Base-by-base conservation (phyloP, 768 basidiomycete species). In the Panaeolus papilionaceus region DNA sequence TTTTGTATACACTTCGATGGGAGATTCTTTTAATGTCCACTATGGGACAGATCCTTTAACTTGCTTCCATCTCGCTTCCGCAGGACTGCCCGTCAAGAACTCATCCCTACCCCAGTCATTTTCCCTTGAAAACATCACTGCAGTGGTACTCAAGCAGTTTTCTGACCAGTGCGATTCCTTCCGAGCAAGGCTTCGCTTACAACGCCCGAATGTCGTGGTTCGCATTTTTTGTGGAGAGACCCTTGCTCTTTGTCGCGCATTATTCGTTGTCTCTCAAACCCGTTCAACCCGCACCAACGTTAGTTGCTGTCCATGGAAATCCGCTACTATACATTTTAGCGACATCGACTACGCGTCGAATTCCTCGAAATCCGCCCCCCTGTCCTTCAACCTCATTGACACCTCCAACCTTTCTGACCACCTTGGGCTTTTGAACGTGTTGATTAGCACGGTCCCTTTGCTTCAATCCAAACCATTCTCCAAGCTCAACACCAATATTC, bases 331-430 rank as follows among this genome's bases (percentile, higher is more conserved):
- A 10, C 54, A 58, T 33, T 58, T 58, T 28, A 14, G 54, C 54
- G 33, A 37, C 28, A 33, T 23, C 10, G 79, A 81, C 62, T 83
- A 84, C 68, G 63, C 64, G 7, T 38, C 45, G 4, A 28, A 58
- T 38, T 63, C 62, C 4, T n/a, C 63, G 28, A 12, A 40, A 38
- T 33, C 67, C 37, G 79, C 82, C 2, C 84, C 85, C 1, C 39
- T 73, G 9, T 58, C 66, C 1, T 87, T 86, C 70, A 76, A 82
- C 66, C 77, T 84, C 64, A 82, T 87, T 40, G 84, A 87, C 39
- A 82, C 85, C 0, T 86, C 85, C 20, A 86, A 86, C 66, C 75
- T 87, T 33, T 69, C 75, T 1, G 85, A 87, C 70, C 83, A 84
- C 69, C 37, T 83, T n/a, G 86, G 85, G 0, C 72, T 85, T 11